Percentiles rank a stretch among this genome's conserved stretches.
Conservation (phyloP, 2,329 filamentous ascomycete species). For the Penicillium fuscoglaucum region DNA sequence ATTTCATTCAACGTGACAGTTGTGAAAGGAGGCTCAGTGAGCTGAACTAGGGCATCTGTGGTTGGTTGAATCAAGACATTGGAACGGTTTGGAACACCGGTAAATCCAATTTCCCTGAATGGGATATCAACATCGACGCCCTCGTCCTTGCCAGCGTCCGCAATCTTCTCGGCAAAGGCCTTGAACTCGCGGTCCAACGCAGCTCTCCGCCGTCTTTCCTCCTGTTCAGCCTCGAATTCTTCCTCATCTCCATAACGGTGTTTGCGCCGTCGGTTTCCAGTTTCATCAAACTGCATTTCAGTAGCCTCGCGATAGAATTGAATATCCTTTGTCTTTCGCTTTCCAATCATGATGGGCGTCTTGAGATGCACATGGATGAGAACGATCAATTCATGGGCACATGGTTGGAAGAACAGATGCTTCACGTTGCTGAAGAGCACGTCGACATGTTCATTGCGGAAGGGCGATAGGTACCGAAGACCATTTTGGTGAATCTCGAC, state of each 20-base stretch:
- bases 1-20: constrained; percentile 94
- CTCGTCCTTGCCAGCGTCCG: constrained; percentile 88
- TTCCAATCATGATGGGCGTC: constrained; percentile 96
- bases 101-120: constrained; percentile 93
- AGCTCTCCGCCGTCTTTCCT: constrained; percentile 86
- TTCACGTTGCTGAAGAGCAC: constrained; percentile 98
- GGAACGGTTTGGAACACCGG: constrained; percentile 91
- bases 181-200: constrained; percentile 95
- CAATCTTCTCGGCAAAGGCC: constrained; percentile 94
- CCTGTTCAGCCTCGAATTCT: constrained; percentile 97
- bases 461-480: constrained; percentile 86
- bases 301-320: constrained; percentile 98
- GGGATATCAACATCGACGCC: constrained; percentile 93
- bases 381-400: constrained; percentile 92
- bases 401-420: constrained; percentile 98
- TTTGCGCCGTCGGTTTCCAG: constrained; percentile 94
- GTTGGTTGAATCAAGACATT: constrained; percentile 95
- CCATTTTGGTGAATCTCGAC: constrained; percentile 98
- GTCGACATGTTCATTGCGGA: constrained; percentile 83
- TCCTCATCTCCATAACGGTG: constrained; percentile 98
- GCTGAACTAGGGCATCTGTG: constrained; percentile 93
- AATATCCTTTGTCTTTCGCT: constrained; percentile 98
- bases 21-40: constrained; percentile 95
- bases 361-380: constrained; percentile 98
- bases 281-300: constrained; percentile 98